phyloP scores from a whole-genome alignment of 306 rosid genomes.

The Cucurbita maxima region DNA sequence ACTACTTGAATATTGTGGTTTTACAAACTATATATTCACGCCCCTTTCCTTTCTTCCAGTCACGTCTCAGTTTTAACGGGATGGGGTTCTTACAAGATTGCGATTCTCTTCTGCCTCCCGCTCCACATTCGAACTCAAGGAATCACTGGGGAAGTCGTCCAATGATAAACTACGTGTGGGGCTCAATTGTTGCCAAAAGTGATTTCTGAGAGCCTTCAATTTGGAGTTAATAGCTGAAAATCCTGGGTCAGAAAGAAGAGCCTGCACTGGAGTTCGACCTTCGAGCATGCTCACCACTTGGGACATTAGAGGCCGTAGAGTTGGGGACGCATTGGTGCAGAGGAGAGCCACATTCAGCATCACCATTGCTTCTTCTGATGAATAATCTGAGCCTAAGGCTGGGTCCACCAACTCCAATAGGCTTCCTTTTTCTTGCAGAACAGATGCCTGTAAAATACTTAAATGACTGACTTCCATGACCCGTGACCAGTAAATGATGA shows the following conservation, averaged over 20 bases:
- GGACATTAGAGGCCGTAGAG: slow-evolving; percentile 73
- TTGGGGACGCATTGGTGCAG: slow-evolving; percentile 91
- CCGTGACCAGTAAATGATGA: background rate
- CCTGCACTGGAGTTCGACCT: slow-evolving; percentile 70
- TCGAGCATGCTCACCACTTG: slow-evolving; percentile 94
- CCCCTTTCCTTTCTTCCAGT: background rate
- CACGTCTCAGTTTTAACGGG: slow-evolving; percentile 10
- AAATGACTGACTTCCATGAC: background rate
- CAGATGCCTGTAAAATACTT: slow-evolving; percentile 58
- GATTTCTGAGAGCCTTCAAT: slow-evolving; percentile 40
- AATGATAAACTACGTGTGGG: slow-evolving; percentile 44
- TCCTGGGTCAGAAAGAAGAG: slow-evolving; percentile 62
- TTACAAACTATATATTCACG: background rate
- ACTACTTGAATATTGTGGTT: background rate
- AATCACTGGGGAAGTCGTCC: slow-evolving; percentile 24
- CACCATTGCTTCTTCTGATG: slow-evolving; percentile 53
- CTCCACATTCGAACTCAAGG: slow-evolving; percentile 23
- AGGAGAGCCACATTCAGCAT: slow-evolving; percentile 81
- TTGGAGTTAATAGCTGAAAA: slow-evolving; percentile 52
- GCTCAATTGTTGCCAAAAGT: slow-evolving; percentile 74
- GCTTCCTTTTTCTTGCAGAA: slow-evolving; percentile 74
- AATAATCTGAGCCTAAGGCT: slow-evolving; percentile 56
- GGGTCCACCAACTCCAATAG: slow-evolving; percentile 85
- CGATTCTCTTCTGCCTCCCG: slow-evolving; percentile 26
- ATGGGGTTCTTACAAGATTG: slow-evolving; percentile 16